These are phyloP conservation scores for Pontederia crassipes DNA, from an alignment of 176 grass and related monocot species.

Conservation along the genomic window DNA sequence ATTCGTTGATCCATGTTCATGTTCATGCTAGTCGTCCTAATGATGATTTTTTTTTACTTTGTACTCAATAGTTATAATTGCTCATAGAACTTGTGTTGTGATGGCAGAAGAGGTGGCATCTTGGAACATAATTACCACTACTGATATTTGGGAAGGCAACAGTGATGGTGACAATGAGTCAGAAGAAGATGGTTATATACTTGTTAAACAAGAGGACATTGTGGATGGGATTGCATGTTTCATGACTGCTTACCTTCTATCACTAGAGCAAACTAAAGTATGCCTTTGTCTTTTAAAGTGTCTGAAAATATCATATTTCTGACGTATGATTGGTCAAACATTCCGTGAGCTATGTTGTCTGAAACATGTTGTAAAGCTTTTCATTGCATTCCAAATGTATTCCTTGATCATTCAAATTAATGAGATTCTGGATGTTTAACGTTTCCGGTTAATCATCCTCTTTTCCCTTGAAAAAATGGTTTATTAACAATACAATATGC, in stretches of 20 bases:
- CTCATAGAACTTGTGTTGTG: constrained; percentile 1
- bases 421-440: no score
- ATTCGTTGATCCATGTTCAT: no score
- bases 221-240: constrained; percentile 20
- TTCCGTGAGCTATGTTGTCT: no score
- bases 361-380: no score
- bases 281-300: neutral
- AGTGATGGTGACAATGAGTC: constrained; percentile 3
- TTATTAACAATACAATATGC: no score
- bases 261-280: constrained; percentile 25
- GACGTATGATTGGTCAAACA: no score
- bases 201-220: constrained; percentile 28
- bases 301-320: no score
- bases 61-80: neutral
- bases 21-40: neutral
- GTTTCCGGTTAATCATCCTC: no score
- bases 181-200: constrained; percentile 21
- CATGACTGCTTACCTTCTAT: constrained; percentile 27
- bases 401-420: no score
- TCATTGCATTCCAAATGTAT: no score
- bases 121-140: constrained; percentile 17
- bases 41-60: neutral
- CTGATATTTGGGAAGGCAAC: constrained; percentile 17
- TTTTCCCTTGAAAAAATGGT: no score
- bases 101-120: constrained; percentile 17